Evolutionary conservation across 306 rosid genomes (phyloP).

Genomic region (Datisca glomerata): DNA sequence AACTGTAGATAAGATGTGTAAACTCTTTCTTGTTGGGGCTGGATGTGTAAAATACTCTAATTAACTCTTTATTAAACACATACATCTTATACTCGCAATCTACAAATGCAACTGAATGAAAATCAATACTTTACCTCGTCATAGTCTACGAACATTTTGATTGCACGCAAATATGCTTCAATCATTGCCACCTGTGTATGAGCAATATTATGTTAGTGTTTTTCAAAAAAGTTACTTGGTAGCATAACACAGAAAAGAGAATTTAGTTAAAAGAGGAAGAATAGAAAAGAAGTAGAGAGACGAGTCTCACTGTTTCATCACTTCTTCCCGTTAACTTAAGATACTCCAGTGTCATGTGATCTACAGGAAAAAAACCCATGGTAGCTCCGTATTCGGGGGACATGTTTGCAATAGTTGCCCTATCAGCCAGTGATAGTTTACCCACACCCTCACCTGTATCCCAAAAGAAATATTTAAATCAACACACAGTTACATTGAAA

Average conservation of each 20-base stretch:
- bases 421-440: conserved; percentile 71
- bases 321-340: conserved; percentile 80
- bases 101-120: too few relatives aligned
- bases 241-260: too few relatives aligned
- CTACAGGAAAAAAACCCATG: conserved; percentile 95
- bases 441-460: conserved; percentile 82
- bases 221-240: too few relatives aligned
- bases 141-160: conserved; percentile 8
- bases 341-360: conserved; percentile 78
- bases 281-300: too few relatives aligned
- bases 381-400: conserved; percentile 94
- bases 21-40: conserved; percentile 8
- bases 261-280: too few relatives aligned
- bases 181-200: conserved; percentile 14
- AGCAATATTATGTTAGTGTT: too few relatives aligned
- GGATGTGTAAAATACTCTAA: background rate
- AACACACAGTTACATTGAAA: background rate
- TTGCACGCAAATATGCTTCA: conserved; percentile 10
- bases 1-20: conserved; percentile 9
- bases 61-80: too few relatives aligned
- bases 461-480: too few relatives aligned
- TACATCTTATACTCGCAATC: too few relatives aligned
- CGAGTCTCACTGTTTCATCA: conserved; percentile 63
- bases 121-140: conserved; percentile 13
- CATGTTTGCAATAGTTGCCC: conserved; percentile 89